These are phyloP conservation scores for Lachancea nothofagi DNA, from an alignment of 805 yeast genomes.

Conservation along the genomic window DNA sequence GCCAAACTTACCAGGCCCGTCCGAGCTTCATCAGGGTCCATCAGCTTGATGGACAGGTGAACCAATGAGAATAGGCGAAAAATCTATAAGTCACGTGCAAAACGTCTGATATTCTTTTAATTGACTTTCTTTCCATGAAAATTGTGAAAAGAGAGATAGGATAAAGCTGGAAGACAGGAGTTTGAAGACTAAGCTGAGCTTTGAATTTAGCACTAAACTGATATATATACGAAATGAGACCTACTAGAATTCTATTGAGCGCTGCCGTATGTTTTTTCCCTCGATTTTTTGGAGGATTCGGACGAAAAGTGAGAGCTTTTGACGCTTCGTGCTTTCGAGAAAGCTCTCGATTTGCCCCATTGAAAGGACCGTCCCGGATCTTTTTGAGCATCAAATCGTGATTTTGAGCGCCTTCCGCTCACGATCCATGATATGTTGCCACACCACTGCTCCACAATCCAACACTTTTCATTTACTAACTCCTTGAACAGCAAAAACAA, in stretches of 20 bases:
- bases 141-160: not conserved
- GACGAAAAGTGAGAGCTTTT: too few species aligned
- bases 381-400: too few species aligned
- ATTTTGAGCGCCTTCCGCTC: too few species aligned
- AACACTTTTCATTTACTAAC: constrained; percentile 6
- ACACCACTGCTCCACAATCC: not conserved
- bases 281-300: not conserved
- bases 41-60: not conserved
- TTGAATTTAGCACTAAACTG: not conserved
- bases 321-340: too few species aligned
- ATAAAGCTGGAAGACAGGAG: too few species aligned
- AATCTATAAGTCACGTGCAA: too few species aligned
- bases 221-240: constrained; percentile 39
- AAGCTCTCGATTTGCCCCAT: too few species aligned
- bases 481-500: constrained; percentile 31
- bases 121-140: too few species aligned
- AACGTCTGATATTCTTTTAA: too few species aligned
- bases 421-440: not conserved
- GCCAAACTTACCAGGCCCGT: not conserved
- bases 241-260: constrained; percentile 41
- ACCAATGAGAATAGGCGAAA: constrained; percentile 1
- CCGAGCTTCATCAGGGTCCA: not conserved
- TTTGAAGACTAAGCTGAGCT: too few species aligned
- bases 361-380: too few species aligned
- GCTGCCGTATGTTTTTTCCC: constrained; percentile 38